Evolutionary conservation across 768 basidiomycete genomes (phyloP).

Genomic region (Mycena venus): DNA sequence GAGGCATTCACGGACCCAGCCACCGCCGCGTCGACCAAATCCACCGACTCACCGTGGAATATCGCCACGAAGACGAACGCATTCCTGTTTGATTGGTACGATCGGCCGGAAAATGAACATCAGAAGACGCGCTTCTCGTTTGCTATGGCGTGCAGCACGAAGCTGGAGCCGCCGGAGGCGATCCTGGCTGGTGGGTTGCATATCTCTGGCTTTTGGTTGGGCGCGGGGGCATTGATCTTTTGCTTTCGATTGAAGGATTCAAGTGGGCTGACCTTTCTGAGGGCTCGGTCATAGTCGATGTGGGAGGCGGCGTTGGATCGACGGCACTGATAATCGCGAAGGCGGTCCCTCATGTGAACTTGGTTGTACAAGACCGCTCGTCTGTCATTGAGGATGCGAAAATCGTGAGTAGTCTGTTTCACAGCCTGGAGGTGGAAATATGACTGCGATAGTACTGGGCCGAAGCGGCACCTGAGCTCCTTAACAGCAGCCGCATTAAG

Average conservation of each 20-base stretch:
- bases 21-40: slow-evolving; percentile 10
- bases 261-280: slow-evolving; percentile 24
- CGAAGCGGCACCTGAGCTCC: slow-evolving; percentile 32
- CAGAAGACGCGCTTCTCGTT: slow-evolving; percentile 23
- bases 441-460: slow-evolving; percentile 19
- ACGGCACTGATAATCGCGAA: slow-evolving; percentile 20
- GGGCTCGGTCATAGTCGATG: slow-evolving; percentile 25
- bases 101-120: slow-evolving; percentile 24
- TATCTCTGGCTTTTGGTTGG: not conserved
- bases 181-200: slow-evolving; percentile 19
- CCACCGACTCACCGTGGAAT: slow-evolving; percentile 33
- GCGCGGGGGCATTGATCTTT: no score
- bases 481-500: slow-evolving; percentile 34
- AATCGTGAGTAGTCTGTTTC: not conserved
- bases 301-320: slow-evolving; percentile 32
- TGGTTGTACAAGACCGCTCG: slow-evolving; percentile 31
- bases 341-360: slow-evolving; percentile 4
- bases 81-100: slow-evolving; percentile 32
- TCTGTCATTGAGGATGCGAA: slow-evolving; percentile 29
- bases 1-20: slow-evolving; percentile 14
- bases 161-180: slow-evolving; percentile 22
- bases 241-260: slow-evolving; percentile 10
- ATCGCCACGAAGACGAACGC: slow-evolving; percentile 25
- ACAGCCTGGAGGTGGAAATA: no score
- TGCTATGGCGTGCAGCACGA: slow-evolving; percentile 22